phyloP scores from a whole-genome alignment of 768 basidiomycete genomes.

The Daedalea quercina region DNA sequence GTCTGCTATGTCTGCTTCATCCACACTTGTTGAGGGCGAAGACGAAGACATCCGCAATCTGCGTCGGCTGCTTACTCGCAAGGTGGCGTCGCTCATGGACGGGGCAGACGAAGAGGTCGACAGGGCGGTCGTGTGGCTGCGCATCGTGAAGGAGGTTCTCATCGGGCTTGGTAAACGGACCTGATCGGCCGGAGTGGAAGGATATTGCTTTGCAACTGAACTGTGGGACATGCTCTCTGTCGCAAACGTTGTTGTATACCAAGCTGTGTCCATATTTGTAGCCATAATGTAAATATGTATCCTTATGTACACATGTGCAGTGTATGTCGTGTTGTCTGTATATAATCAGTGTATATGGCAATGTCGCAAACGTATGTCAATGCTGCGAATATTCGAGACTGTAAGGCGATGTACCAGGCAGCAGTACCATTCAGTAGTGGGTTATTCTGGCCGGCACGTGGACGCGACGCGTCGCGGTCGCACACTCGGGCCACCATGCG shows the following conservation, averaged over 20 bases:
- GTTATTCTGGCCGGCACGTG: too few relatives aligned
- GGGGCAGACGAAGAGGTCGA: constrained; percentile 62
- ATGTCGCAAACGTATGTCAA: too few relatives aligned
- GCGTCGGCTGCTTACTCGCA: constrained; percentile 57
- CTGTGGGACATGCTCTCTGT: neutral
- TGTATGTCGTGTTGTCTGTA: too few relatives aligned
- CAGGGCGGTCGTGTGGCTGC: constrained; percentile 49
- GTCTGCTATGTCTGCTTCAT: constrained; percentile 39
- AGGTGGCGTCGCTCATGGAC: constrained; percentile 50
- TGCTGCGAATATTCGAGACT: too few relatives aligned
- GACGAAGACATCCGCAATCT: constrained; percentile 60
- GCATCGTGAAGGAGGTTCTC: constrained; percentile 52
- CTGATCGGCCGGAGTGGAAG: neutral
- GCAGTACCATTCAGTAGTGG: too few relatives aligned
- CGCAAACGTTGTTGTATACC: neutral
- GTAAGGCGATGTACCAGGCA: too few relatives aligned
- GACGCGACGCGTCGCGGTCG: too few relatives aligned
- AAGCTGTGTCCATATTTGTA: neutral
- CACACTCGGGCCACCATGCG: too few relatives aligned
- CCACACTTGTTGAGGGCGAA: constrained; percentile 50
- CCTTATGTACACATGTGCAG: neutral
- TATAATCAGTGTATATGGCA: too few relatives aligned
- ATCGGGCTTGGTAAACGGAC: neutral
- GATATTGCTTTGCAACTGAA: neutral
- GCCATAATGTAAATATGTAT: neutral